phyloP scores from a whole-genome alignment of 495 filamentous ascomycete species.

The Choiromyces venosus region DNA sequence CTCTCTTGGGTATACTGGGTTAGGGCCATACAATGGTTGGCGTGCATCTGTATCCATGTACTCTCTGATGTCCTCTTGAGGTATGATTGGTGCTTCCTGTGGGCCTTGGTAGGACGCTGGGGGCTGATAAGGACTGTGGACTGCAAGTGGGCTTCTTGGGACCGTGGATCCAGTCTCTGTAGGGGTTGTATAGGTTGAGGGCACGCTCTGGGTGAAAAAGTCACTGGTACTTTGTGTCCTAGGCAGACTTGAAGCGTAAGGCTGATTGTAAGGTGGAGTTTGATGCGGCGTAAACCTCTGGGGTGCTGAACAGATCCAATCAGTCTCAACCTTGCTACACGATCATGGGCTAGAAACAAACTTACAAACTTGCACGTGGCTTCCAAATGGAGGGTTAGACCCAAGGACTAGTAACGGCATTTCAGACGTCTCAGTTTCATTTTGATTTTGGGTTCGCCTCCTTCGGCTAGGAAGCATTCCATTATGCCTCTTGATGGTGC shows the following conservation, averaged over 20 bases:
- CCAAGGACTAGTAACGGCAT: background rate
- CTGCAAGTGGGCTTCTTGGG: constrained; percentile 9
- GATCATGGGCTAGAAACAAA: background rate
- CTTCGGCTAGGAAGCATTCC: constrained; percentile 25
- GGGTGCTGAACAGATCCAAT: background rate
- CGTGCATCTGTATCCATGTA: background rate
- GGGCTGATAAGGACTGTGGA: constrained; percentile 12
- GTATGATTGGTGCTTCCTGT: constrained; percentile 7
- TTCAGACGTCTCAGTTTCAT: constrained; percentile 7
- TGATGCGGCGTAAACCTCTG: constrained; percentile 19
- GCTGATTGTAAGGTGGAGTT: constrained; percentile 3
- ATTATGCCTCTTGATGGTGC: constrained; percentile 28
- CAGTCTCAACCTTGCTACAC: background rate
- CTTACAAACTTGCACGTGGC: background rate
- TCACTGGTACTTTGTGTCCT: constrained; percentile 20
- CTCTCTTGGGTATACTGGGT: background rate
- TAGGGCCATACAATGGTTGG: background rate
- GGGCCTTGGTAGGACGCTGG: constrained; percentile 9
- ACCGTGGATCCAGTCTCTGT: background rate
- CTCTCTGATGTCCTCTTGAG: background rate
- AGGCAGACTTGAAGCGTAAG: constrained; percentile 12
- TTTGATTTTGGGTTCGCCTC: constrained; percentile 27
- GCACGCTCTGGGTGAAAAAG: constrained; percentile 6
- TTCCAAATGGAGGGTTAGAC: background rate
- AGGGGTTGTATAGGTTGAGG: background rate